Conservation (phyloP, 306 rosid species). For the Dryas octopetala region DNA sequence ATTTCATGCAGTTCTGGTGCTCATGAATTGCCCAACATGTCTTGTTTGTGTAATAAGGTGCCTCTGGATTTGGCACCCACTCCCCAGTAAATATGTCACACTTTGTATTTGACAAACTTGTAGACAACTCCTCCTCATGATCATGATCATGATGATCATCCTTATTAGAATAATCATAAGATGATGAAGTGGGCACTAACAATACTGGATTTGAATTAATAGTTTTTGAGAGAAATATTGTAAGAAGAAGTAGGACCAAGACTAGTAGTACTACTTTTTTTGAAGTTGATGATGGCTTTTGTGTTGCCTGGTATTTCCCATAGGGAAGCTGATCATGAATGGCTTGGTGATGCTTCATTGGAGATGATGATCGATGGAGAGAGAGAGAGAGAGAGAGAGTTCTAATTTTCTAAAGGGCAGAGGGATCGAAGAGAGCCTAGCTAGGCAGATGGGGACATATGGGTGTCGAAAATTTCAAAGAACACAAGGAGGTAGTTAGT, state of each 20-base stretch:
- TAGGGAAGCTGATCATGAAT: conserved; percentile 42
- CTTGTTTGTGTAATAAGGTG: conserved; percentile 70
- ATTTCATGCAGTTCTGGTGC: conserved; percentile 83
- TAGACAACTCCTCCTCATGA: background rate
- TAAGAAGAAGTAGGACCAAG: conserved; percentile 48
- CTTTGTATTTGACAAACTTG: conserved; percentile 15
- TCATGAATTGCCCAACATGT: conserved; percentile 92
- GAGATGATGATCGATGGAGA: conserved; percentile 21
- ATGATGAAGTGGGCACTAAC: background rate
- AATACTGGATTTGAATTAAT: conserved; percentile 16
- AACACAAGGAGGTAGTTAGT: background rate
- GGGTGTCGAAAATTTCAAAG: background rate
- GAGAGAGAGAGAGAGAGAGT: conserved; percentile 7
- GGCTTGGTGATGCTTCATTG: conserved; percentile 57
- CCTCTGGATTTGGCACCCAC: conserved; percentile 79
- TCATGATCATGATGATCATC: background rate
- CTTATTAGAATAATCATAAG: background rate
- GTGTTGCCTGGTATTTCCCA: conserved; percentile 44
- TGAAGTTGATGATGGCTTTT: conserved; percentile 16
- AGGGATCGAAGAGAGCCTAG: background rate
- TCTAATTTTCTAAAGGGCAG: background rate
- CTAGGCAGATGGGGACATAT: conserved; percentile 1
- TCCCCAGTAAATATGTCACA: conserved; percentile 84
- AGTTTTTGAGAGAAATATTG: conserved; percentile 24
- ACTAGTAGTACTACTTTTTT: conserved; percentile 47